Base-by-base conservation (phyloP, 2,329 filamentous ascomycete species). In the Phoma herbarum region DNA sequence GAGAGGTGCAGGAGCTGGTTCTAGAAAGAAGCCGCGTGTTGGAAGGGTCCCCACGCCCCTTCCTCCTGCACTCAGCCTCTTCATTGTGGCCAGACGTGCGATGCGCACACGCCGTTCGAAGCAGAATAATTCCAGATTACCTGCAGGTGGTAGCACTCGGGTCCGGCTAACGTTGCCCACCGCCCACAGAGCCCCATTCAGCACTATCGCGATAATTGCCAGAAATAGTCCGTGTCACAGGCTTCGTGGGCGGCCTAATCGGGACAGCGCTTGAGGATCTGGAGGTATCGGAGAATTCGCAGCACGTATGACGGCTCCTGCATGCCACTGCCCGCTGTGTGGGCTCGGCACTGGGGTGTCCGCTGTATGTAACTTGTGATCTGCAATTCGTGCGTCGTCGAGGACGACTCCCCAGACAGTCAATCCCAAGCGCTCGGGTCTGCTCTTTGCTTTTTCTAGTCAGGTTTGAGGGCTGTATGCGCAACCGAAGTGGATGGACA, bases 291-390 rank as follows among this genome's bases (percentile, higher is more conserved):
- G 51, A 59, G 51, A 54, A 54, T 46, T 59, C 22, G 49, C 25
- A 31, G 44, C 31, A 25, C 25, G 37, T 41, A 41, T 37, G 7
- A 48, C 45, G 39, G 46, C 29, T 31, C 39, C 29, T 46, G 50
- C 56, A 59, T 59, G 41, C 46, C 31, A 35, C 25, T 16, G 31
- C 8, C 50, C 33, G 45, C 39, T 39, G 31, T 39, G 41, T 48
- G 11, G 47, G 33, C 51, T 46, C 33, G 56, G 41, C 44, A 25
- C 50, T 54, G 51, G 56, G 56, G 41, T 59, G 41, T 28, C 33
- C 22, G 45, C 39, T 46, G 56, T 53, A 41, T 53, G 49, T 59
- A 54, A 47, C 33, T 59, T 46, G 46, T 59, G 56, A 54, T 54
- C 56, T 59, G 51, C 56, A 35, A 50, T 46, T 50, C 41, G 56